Evolutionary conservation across 2,329 filamentous ascomycete genomes (phyloP).

Genomic region (Microcyclospora pomicola): DNA sequence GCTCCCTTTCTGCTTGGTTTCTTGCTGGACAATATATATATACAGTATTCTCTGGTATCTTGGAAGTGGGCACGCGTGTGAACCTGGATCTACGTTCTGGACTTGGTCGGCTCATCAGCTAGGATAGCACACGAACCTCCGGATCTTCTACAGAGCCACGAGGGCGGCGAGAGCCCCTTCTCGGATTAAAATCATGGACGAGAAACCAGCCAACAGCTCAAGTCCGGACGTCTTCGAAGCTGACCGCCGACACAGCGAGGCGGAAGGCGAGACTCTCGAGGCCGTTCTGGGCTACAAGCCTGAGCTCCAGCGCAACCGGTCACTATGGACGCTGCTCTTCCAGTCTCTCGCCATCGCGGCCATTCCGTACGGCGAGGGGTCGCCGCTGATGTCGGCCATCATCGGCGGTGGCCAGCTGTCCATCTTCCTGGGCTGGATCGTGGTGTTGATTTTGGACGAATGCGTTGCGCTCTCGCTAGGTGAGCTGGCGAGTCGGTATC

Average conservation of each 20-base stretch:
- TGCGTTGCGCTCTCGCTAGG: conserved; percentile 57
- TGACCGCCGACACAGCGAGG: conserved; percentile 5
- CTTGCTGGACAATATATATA: too few species aligned
- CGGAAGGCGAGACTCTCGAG: conserved; percentile 20
- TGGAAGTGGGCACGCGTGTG: too few species aligned
- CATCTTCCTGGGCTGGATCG: conserved; percentile 59
- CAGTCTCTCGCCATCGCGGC: conserved; percentile 48
- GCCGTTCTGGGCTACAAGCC: conserved; percentile 43
- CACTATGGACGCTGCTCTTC: conserved; percentile 46
- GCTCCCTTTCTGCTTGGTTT: too few species aligned
- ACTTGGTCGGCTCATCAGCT: too few species aligned
- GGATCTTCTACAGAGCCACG: too few species aligned
- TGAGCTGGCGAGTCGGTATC: conserved; percentile 61
- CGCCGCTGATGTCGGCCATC: conserved; percentile 40
- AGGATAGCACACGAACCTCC: too few species aligned
- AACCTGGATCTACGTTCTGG: too few species aligned
- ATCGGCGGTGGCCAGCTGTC: conserved; percentile 52
- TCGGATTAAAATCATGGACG: too few species aligned
- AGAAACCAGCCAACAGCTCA: too few species aligned
- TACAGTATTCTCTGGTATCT: too few species aligned
- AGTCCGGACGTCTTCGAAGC: too few species aligned
- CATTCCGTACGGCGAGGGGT: conserved; percentile 43
- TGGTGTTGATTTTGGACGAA: conserved; percentile 52
- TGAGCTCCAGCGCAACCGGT: conserved; percentile 45
- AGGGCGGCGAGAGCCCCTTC: too few species aligned